Evolutionary conservation across 2,329 filamentous ascomycete genomes (phyloP).

Genomic region (Chlorencoelia australis): DNA sequence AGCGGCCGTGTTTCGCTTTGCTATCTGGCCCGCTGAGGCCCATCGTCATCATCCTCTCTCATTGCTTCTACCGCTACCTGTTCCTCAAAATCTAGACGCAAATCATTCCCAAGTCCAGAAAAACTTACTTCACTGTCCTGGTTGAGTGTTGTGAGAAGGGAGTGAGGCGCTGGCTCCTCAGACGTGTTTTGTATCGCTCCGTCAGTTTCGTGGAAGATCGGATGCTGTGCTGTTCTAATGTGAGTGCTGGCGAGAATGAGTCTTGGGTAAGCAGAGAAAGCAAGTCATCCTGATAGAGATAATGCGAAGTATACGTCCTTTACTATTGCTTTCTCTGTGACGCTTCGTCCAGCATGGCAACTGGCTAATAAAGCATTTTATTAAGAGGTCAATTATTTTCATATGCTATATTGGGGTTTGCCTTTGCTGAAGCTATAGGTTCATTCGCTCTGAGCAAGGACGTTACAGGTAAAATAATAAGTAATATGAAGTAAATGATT

Average conservation of each 20-base stretch:
- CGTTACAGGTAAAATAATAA: no score
- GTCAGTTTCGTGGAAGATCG: conserved; percentile 1
- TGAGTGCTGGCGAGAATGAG: no score
- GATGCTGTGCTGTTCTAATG: conserved; percentile 2
- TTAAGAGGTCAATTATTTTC: conserved; percentile 1
- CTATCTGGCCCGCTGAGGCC: conserved; percentile 1
- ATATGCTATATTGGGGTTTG: not conserved
- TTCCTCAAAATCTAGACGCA: conserved; percentile 6
- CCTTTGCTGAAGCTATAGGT: not conserved
- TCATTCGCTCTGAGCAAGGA: not conserved
- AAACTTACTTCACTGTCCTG: conserved; percentile 4
- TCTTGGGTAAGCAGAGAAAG: conserved; percentile 2
- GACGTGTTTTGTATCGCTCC: conserved; percentile 1
- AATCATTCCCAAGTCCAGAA: conserved; percentile 5
- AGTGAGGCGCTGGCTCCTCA: conserved; percentile 1
- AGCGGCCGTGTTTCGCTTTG: conserved; percentile 1
- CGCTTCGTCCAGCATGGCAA: no score
- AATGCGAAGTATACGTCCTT: conserved; percentile 1
- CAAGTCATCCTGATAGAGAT: conserved; percentile 4
- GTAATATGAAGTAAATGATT: no score
- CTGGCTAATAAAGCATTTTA: no score
- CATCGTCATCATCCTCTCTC: conserved; percentile 5
- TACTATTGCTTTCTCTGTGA: no score
- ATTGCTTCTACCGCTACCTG: conserved; percentile 7
- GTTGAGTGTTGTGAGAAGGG: conserved; percentile 1